These are phyloP conservation scores for Fusarium sp. DNA, from an alignment of 2,329 filamentous ascomycete genomes.

Conservation along the genomic window DNA sequence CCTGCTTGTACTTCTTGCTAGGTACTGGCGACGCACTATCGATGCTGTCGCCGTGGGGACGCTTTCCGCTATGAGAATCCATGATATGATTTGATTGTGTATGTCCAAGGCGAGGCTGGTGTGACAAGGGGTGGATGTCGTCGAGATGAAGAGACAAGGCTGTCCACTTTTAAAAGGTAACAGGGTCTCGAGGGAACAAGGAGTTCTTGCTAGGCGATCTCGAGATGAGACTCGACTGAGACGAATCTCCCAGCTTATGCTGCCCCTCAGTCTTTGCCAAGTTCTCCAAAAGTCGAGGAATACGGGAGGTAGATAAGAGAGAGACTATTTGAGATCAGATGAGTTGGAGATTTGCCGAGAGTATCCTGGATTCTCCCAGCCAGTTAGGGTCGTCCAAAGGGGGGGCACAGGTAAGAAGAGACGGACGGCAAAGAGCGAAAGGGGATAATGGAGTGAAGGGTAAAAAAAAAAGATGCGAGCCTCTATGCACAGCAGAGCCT, in stretches of 20 bases:
- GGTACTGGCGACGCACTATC: slow-evolving; percentile 36
- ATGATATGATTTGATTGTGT: slow-evolving; percentile 17
- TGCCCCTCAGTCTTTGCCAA: not conserved
- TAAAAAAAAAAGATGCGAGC: not conserved
- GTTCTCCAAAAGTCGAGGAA: not conserved
- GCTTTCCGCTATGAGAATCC: slow-evolving; percentile 38
- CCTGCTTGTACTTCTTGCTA: slow-evolving; percentile 43
- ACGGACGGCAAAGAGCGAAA: not conserved
- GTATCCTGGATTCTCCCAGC: slow-evolving; percentile 25
- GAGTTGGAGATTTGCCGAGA: slow-evolving; percentile 37
- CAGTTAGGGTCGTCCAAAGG: slow-evolving; percentile 31
- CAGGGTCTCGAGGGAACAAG: not conserved
- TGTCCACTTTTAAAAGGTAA: not conserved
- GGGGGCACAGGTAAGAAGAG: slow-evolving; percentile 16
- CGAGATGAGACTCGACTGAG: not conserved
- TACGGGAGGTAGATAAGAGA: slow-evolving; percentile 8
- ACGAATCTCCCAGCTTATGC: not conserved
- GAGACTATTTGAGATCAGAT: slow-evolving; percentile 33
- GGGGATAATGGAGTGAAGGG: slow-evolving; percentile 5
- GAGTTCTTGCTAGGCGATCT: not conserved
- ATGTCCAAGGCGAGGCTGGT: slow-evolving; percentile 10
- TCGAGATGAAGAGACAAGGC: slow-evolving; percentile 19
- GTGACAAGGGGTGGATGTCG: slow-evolving; percentile 2
- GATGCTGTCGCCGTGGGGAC: slow-evolving; percentile 35
- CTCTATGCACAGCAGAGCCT: not conserved